Base-by-base conservation (phyloP, 179 eudicot species). In the Heliamphora pulchella region DNA sequence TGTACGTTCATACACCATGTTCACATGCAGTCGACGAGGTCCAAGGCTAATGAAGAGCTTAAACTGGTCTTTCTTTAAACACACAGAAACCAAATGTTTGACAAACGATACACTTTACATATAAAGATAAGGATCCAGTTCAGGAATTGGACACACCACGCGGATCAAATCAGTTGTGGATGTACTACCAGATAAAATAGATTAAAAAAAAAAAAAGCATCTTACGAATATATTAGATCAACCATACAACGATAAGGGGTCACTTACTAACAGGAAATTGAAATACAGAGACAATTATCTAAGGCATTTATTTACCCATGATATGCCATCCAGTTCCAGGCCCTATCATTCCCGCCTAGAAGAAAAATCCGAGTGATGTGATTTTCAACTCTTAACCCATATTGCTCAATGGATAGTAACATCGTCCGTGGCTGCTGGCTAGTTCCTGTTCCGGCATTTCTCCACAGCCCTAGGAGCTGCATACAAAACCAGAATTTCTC, bases 401-500 rank as follows among this genome's bases (percentile, higher is more conserved):
- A 61, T 46, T 58, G 71, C 31, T 46, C 50, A 53, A 51, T 62
- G 67, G 50, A 79, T 57, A 75, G 78, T 64, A 75, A 57, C 20
- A 75, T 75, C 20, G 8, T 55, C 22, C 13, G 8, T 31, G 47
- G 47, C 47, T 59, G 61, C 62, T n/a, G 48, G 50, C 76, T 80
- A 71, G 71, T 54, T 63, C 63, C 46, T 20, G 71, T 73, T 72
- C 58, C 50, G 31, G 58, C 59, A 44, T 63, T 80, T 62, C 46
- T 80, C 78, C 51, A 18, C 18, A 5, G 69, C 63, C 70, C 71
- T 59, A 17, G 82, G 82, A 61, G 82, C 82, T 80, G 82, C 82
- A 72, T 41, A 71, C 31, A 31, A 31, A 31, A 0, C 31, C 31
- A 31, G 31, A 31, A 31, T 31, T 31, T 31, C 31, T 31, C 31